A percentile compares a stretch with the other conserved stretches of the same genome.
Evolutionary conservation across 768 basidiomycete species (phyloP).

Genomic region (Suillus subaureus): DNA sequence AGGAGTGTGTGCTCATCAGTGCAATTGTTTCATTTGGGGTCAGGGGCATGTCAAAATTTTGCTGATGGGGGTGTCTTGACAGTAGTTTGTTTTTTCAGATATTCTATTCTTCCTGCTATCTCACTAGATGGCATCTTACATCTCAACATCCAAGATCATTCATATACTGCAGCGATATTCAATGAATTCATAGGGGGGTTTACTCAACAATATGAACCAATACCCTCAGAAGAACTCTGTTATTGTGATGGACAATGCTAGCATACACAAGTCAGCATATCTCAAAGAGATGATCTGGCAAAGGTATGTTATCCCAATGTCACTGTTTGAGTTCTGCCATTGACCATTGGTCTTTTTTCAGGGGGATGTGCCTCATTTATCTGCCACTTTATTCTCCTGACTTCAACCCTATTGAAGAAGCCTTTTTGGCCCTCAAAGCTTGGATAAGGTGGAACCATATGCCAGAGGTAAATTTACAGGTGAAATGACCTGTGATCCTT

Average conservation of each 20-base stretch:
- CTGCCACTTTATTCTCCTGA: slow-evolving; percentile 39
- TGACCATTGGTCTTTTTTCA: background rate
- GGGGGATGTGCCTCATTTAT: slow-evolving; percentile 24
- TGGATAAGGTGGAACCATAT: too few species aligned
- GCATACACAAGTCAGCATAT: slow-evolving; percentile 18
- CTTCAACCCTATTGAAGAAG: slow-evolving; percentile 37
- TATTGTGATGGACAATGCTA: slow-evolving; percentile 27
- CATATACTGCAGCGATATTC: slow-evolving; percentile 24
- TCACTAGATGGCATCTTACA: slow-evolving; percentile 29
- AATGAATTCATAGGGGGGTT: slow-evolving; percentile 21
- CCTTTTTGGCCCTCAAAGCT: background rate
- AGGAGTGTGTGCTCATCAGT: slow-evolving; percentile 19
- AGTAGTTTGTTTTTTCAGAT: slow-evolving; percentile 17
- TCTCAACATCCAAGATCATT: slow-evolving; percentile 22
- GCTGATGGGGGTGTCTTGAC: too few species aligned
- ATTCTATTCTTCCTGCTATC: slow-evolving; percentile 34
- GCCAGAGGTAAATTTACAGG: too few species aligned
- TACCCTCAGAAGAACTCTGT: slow-evolving; percentile 24
- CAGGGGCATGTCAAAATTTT: background rate
- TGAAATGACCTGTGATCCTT: too few species aligned
- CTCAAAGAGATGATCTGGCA: slow-evolving; percentile 20
- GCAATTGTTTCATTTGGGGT: slow-evolving; percentile 20
- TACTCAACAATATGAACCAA: slow-evolving; percentile 23
- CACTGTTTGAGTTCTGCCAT: background rate
- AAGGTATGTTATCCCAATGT: slow-evolving; percentile 15